These are phyloP conservation scores for Phytophthora vignae DNA, from an alignment of 352 stramenopile species.

Conservation along the genomic window DNA sequence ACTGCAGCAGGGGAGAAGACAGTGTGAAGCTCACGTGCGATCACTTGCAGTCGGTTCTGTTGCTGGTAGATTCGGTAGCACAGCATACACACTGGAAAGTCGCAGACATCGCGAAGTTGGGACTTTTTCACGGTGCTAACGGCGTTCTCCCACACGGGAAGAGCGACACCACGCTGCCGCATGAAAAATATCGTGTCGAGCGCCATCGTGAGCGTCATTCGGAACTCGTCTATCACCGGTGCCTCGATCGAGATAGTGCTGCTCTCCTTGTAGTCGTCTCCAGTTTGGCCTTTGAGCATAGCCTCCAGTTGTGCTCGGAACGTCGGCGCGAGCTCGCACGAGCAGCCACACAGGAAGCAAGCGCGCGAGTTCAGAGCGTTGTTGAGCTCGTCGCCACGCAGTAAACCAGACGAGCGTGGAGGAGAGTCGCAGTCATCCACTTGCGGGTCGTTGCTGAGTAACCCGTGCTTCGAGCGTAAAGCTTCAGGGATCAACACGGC, in stretches of 20 bases:
- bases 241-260: slow-evolving; percentile 19
- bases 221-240: slow-evolving; percentile 54
- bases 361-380: slow-evolving; percentile 24
- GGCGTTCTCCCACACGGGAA: slow-evolving; percentile 67
- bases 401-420: slow-evolving; percentile 3
- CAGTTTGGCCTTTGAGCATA: slow-evolving; percentile 40
- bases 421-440: slow-evolving; percentile 6
- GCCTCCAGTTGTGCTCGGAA: slow-evolving; percentile 51
- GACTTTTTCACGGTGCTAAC: slow-evolving; percentile 51
- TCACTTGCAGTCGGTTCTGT: slow-evolving; percentile 56
- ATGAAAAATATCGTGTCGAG: slow-evolving; percentile 72
- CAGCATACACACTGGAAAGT: slow-evolving; percentile 75
- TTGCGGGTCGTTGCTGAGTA: slow-evolving; percentile 16
- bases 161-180: slow-evolving; percentile 63
- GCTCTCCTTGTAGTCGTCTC: slow-evolving; percentile 18
- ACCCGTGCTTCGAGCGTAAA: slow-evolving; percentile 54
- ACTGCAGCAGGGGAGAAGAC: slow-evolving; percentile 14
- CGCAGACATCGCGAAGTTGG: slow-evolving; percentile 39
- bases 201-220: slow-evolving; percentile 86
- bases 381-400: slow-evolving; percentile 19
- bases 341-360: slow-evolving; percentile 69
- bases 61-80: slow-evolving; percentile 86
- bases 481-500: slow-evolving; percentile 54
- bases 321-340: slow-evolving; percentile 55
- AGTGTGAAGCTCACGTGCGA: slow-evolving; percentile 53